Percentiles rank a stretch among this genome's conserved stretches.
phyloP scores from a whole-genome alignment of 768 basidiomycete species.

The Pulveroboletus frians region DNA sequence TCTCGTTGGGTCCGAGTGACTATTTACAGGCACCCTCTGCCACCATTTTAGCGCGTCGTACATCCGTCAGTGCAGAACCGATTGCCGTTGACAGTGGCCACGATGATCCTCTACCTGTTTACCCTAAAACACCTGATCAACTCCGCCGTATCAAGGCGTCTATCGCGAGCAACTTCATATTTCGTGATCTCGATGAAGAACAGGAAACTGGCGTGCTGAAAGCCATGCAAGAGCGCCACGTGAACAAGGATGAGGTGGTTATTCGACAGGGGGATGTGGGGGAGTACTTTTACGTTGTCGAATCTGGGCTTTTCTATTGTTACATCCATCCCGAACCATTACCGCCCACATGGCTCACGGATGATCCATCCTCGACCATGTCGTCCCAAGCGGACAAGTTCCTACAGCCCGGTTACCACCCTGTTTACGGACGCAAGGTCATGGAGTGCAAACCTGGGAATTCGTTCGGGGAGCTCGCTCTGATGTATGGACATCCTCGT shows the following conservation, averaged over 20 bases:
- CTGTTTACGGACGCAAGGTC: slow-evolving; percentile 75
- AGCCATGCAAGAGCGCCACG: slow-evolving; percentile 87
- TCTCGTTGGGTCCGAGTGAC: slow-evolving; percentile 46
- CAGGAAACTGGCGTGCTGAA: slow-evolving; percentile 89
- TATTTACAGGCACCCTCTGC: slow-evolving; percentile 69
- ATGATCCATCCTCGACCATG: slow-evolving; percentile 34
- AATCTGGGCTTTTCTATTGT: slow-evolving; percentile 79
- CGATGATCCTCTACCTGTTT: slow-evolving; percentile 68
- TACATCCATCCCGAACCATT: slow-evolving; percentile 69
- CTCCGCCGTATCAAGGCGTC: slow-evolving; percentile 81
- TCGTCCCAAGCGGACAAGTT: slow-evolving; percentile 48
- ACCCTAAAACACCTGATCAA: slow-evolving; percentile 78
- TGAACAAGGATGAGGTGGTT: slow-evolving; percentile 75
- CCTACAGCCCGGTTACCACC: slow-evolving; percentile 59
- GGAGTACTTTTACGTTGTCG: slow-evolving; percentile 97
- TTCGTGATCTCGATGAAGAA: slow-evolving; percentile 94
- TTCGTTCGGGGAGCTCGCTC: slow-evolving; percentile 92
- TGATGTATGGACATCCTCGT: slow-evolving; percentile 97
- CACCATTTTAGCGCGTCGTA: slow-evolving; percentile 83
- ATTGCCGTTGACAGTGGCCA: slow-evolving; percentile 72
- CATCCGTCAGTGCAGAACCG: slow-evolving; percentile 94
- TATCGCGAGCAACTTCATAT: slow-evolving; percentile 86
- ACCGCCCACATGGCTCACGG: slow-evolving; percentile 53
- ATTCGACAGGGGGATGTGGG: slow-evolving; percentile 97
- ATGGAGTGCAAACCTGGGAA: slow-evolving; percentile 78